A percentile compares a stretch with the other conserved stretches of the same genome.
phyloP scores from a whole-genome alignment of 2,329 filamentous ascomycete genomes.

The Cladosporium velox region DNA sequence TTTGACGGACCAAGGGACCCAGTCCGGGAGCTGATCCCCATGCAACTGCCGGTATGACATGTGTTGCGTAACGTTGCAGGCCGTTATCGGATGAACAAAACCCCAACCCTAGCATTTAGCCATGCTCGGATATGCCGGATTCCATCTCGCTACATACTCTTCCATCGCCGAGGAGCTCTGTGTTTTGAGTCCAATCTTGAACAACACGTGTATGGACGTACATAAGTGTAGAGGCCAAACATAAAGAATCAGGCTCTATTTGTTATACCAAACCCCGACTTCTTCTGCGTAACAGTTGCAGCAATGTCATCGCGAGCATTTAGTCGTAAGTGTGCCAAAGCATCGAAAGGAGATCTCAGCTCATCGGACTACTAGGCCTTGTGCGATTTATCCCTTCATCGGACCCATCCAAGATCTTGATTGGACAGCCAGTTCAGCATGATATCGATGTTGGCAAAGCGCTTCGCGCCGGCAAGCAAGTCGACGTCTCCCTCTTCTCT shows the following conservation, averaged over 20 bases:
- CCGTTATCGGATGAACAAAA: neutral
- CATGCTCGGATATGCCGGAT: neutral
- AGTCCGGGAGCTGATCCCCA: neutral
- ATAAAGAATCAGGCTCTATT: neutral
- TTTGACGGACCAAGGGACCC: neutral
- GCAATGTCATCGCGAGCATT: neutral
- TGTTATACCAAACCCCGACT: neutral
- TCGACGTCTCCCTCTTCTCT: constrained; percentile 58
- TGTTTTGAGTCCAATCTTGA: neutral
- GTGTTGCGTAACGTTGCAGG: neutral
- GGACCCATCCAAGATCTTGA: neutral
- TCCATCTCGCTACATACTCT: neutral
- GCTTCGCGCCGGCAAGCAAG: constrained; percentile 57
- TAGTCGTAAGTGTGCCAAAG: neutral
- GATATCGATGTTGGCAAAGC: constrained; percentile 52
- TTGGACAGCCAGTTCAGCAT: neutral
- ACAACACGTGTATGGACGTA: neutral
- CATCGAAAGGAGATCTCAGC: neutral
- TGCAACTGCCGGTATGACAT: neutral
- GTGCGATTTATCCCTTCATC: neutral
- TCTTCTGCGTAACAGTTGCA: neutral
- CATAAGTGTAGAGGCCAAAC: neutral
- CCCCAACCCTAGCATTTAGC: neutral
- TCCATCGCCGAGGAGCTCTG: neutral
- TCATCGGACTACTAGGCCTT: neutral